These are phyloP conservation scores for Leishmania aethiopica DNA, from an alignment of 208 protist genomes.

Conservation along the genomic window DNA sequence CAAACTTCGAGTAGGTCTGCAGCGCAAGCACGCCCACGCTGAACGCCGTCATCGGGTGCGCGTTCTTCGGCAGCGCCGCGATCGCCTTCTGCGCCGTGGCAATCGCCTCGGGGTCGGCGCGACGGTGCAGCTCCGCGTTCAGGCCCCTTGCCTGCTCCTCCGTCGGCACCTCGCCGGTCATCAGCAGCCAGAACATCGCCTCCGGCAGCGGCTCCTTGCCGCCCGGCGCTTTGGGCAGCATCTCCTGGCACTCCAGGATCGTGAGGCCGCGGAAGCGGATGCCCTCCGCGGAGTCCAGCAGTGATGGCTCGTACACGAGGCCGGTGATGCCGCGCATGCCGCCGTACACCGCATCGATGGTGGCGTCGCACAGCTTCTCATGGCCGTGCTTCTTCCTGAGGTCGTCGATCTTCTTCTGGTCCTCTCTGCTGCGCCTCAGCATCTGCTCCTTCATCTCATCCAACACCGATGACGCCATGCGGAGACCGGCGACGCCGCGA, in stretches of 20 bases:
- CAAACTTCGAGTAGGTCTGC: constrained; percentile 95
- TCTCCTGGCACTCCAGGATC: constrained; percentile 95
- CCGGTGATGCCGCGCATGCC: constrained; percentile 97
- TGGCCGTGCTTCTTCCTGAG: constrained; percentile 85
- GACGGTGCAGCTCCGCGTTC: constrained; percentile 83
- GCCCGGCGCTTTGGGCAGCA: constrained; percentile 87
- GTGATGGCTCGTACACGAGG: constrained; percentile 96
- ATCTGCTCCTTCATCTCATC: constrained; percentile 62
- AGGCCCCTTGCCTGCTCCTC: constrained; percentile 70
- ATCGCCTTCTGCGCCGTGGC: constrained; percentile 83
- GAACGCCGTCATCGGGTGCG: constrained; percentile 98
- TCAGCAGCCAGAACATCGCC: constrained; percentile 96
- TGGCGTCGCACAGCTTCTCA: constrained; percentile 89
- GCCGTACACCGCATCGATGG: constrained; percentile 91
- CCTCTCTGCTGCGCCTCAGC: constrained; percentile 34
- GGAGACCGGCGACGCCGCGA: constrained; percentile 20
- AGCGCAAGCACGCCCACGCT: constrained; percentile 85
- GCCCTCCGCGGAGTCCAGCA: constrained; percentile 95
- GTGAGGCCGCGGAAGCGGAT: constrained; percentile 97
- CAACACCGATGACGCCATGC: constrained; percentile 37
- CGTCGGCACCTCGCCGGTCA: constrained; percentile 97
- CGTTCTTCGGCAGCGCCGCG: constrained; percentile 84
- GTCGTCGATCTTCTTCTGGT: constrained; percentile 73
- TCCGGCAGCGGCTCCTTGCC: constrained; percentile 95
- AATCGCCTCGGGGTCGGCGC: constrained; percentile 65